A percentile compares a stretch with the other conserved stretches of the same genome.
Evolutionary conservation across 2,329 filamentous ascomycete species (phyloP).

Genomic region (Alternaria sp.): DNA sequence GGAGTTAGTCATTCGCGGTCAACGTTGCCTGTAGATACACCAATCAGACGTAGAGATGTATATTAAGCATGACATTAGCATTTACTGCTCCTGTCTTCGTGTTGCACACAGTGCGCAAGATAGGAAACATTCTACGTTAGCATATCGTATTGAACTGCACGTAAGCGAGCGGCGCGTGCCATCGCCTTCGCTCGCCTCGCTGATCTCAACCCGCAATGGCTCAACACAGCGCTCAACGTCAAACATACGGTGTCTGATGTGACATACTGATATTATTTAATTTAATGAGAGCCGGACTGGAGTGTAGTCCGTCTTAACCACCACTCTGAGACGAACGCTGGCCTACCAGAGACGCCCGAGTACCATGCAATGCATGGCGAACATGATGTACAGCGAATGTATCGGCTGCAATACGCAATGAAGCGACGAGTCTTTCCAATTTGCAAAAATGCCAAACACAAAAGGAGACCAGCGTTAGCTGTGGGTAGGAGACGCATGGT

Average conservation of each 20-base stretch:
- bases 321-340: background rate
- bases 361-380: conserved; percentile 13
- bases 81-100: background rate
- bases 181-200: background rate
- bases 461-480: conserved; percentile 21
- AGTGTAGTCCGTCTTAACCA: background rate
- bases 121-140: background rate
- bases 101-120: background rate
- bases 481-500: conserved; percentile 17
- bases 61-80: background rate
- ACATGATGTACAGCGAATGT: conserved; percentile 26
- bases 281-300: background rate
- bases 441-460: conserved; percentile 11
- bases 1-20: too few species aligned
- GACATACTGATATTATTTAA: background rate
- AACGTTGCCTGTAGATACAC: too few species aligned
- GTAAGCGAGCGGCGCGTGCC: background rate
- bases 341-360: conserved; percentile 1
- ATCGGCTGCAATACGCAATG: conserved; percentile 30
- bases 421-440: conserved; percentile 12
- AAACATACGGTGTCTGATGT: background rate
- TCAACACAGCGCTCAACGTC: background rate
- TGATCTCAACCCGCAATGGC: background rate
- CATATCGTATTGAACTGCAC: background rate
- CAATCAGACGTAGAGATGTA: background rate